Evolutionary conservation across 2,329 filamentous ascomycete species (phyloP), one percentile per base, ranked within the genome.

Genomic region (Berkeleyomyces rouxiae): DNA sequence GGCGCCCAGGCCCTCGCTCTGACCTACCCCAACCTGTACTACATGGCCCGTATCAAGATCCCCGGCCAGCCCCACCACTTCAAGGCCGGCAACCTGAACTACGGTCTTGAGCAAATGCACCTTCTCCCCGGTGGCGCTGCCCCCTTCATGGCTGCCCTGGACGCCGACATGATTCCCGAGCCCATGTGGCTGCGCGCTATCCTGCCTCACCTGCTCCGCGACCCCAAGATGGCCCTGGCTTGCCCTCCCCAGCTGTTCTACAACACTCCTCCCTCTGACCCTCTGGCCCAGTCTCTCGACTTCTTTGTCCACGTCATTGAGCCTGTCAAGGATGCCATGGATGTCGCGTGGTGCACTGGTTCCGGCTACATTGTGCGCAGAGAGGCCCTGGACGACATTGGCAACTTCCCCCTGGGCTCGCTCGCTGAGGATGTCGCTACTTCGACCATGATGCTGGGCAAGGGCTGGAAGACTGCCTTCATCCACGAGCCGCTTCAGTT

Each of bases 131-230:
- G 79, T 16, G 81, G 81, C 33, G 74, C 79, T n/a, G 75, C 75
- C 47, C 75, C 80, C 67, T 84, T 76, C 69, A 79, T 85, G 69
- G 82, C 82, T n/a, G 79, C 80, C 46, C 72, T 86, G 42, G 83
- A 86, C 68, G 83, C 82, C 23, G 83, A 86, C 68, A 86, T 86
- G 83, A 85, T 86, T 70, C 80, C 82, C 5, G 80, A 84, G 69
- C 74, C 74, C 60, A 72, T 79, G 57, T 85, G 82, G 81, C 74
- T 85, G 13, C 78, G 82, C 46, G 78, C 79, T 37, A 69, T 82
- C 13, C 70, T 84, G n/a, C 79, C 82, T 62, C 82, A 85, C 68
- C 70, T 84, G 62, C 67, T 84, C n/a, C 70, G 74, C 64, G 79
- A 84, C 67, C 73, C 76, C 49, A 80, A 79, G 69, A 75, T 82